phyloP scores from a whole-genome alignment of 2,329 filamentous ascomycete genomes.

The Aspergillus sclerotialis region DNA sequence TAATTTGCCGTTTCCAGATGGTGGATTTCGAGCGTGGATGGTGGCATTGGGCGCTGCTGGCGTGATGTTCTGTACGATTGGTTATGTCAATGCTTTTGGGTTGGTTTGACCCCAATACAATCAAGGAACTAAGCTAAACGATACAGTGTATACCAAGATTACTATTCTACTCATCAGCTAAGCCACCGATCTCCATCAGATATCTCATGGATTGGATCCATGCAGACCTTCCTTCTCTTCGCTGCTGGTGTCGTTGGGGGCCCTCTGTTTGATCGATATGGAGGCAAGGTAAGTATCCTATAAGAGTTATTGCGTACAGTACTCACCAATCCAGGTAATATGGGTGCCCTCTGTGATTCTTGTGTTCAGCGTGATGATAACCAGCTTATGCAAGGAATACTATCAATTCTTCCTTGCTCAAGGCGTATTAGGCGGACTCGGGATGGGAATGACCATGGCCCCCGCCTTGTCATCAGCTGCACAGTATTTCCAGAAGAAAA shows the following conservation, averaged over 20 bases:
- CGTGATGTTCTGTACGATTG: conserved; percentile 21
- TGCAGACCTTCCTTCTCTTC: conserved; percentile 25
- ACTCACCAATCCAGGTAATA: conserved; percentile 6
- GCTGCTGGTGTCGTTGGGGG: conserved; percentile 13
- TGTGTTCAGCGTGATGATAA: conserved; percentile 60
- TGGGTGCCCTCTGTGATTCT: conserved; percentile 1
- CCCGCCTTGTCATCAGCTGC: conserved; percentile 41
- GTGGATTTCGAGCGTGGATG: conserved; percentile 18
- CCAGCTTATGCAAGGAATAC: conserved; percentile 48
- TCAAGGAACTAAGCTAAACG: not conserved
- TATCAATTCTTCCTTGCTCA: conserved; percentile 44
- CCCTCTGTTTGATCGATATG: conserved; percentile 18
- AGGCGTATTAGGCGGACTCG: conserved; percentile 13
- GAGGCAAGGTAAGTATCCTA: conserved; percentile 10
- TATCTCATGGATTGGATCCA: conserved; percentile 42
- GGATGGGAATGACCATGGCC: conserved; percentile 36
- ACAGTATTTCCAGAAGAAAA: conserved; percentile 43
- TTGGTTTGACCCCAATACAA: conserved; percentile 4
- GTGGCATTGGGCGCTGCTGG: conserved; percentile 15
- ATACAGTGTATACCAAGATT: conserved; percentile 37
- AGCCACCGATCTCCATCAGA: conserved; percentile 29
- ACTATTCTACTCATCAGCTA: conserved; percentile 40
- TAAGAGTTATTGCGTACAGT: conserved; percentile 12
- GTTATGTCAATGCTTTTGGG: conserved; percentile 20
- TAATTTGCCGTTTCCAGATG: conserved; percentile 19